phyloP scores from a whole-genome alignment of 768 basidiomycete species.

The Tulasnella sp. region DNA sequence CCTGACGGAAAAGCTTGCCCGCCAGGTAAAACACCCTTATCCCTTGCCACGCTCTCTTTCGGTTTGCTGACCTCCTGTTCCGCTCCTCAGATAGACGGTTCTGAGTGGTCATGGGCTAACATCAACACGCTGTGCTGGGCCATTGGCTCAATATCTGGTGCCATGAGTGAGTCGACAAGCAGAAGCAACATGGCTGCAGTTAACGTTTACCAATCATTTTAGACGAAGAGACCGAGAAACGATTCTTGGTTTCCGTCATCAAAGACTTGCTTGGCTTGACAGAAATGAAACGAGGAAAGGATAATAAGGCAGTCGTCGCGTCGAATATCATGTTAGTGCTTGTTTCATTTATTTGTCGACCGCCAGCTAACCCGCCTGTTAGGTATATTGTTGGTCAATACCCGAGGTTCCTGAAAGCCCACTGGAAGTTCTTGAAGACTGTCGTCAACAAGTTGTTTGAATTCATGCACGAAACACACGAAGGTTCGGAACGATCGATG shows the following conservation, averaged over 20 bases:
- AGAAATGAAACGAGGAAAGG: slow-evolving; percentile 98
- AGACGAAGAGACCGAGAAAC: slow-evolving; percentile 99
- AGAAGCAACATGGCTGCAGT: background rate
- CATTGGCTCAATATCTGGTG: slow-evolving; percentile 96
- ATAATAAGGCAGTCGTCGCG: slow-evolving; percentile 98
- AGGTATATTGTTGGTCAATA: slow-evolving; percentile 97
- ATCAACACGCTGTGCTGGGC: slow-evolving; percentile 99
- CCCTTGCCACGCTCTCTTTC: background rate
- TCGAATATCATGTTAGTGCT: slow-evolving; percentile 67
- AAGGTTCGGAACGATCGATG: slow-evolving; percentile 47
- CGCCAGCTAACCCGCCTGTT: slow-evolving; percentile 33
- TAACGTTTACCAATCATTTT: background rate
- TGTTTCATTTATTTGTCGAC: slow-evolving; percentile 26
- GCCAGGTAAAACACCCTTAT: slow-evolving; percentile 53
- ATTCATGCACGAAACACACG: slow-evolving; percentile 99
- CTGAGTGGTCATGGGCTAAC: slow-evolving; percentile 99
- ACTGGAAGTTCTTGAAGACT: slow-evolving; percentile 99
- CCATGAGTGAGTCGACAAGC: slow-evolving; percentile 70
- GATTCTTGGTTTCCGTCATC: slow-evolving; percentile 97
- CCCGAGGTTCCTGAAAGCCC: slow-evolving; percentile 97
- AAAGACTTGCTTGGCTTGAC: slow-evolving; percentile 96
- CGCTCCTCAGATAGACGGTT: slow-evolving; percentile 57
- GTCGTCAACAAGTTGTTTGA: slow-evolving; percentile 99
- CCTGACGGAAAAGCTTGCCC: slow-evolving; percentile 91
- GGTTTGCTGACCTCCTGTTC: background rate